Base-by-base conservation (phyloP, 2,329 filamentous ascomycete genomes). In the Tolypocladium amazonense region DNA sequence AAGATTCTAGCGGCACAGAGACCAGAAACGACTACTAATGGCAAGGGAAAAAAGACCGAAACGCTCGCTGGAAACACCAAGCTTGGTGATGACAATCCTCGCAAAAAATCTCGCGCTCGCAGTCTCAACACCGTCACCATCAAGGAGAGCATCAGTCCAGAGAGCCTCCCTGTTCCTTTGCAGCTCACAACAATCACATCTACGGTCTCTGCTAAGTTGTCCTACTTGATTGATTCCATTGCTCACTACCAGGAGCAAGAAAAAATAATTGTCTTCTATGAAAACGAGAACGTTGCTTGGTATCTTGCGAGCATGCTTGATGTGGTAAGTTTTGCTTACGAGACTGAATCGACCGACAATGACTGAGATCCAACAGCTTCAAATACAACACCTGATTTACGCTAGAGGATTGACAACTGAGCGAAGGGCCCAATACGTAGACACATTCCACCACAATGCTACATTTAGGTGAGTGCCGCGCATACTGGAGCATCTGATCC, bases 201-300 rank as follows among this genome's bases (percentile, higher is more conserved):
- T 4, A 96, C 92, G 0, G 84, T 86, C 0, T 97, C 92, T 0
- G 86, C 89, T 0, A 97, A 97, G 72, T 78, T 97, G 3, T 92
- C 89, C 3, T 96, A 97, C 67, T 77, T 97, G 7, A 76, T 96
- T 23, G 88, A 92, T 58, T 80, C 84, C 38, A 85, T 97, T 15
- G 72, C 86, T 6, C 77, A 81, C 58, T 79, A 92, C 62, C 84
- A 94, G 58, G 72, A 79, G 1, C 74, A 81, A 0, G 92, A 96
- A 67, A 96, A 97, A 72, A 94, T 95, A 4, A 84, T 97, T 58
- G 82, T 97, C 12, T 97, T 97, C 71, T 97, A 96, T 70, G 91
- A 96, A 62, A 88, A 89, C 38, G 88, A 94, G 62, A 93, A 96
- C 65, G 81, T 89, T 2, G 92, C 91, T 1, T 96, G 84, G 72